phyloP scores from a whole-genome alignment of 768 basidiomycete species.

The Mycena floridula region DNA sequence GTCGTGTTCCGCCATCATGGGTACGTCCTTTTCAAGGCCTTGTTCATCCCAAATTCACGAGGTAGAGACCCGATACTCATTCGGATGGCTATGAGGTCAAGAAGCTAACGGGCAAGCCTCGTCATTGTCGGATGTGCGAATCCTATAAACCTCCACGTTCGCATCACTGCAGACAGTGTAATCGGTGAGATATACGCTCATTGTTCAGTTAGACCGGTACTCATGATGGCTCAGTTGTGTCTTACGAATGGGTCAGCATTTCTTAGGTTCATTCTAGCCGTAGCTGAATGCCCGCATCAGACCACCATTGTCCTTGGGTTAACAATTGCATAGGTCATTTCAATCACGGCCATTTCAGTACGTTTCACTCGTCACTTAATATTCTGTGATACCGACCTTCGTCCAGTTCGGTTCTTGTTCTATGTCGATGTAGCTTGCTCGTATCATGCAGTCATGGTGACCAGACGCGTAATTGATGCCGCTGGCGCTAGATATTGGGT shows the following conservation, averaged over 20 bases:
- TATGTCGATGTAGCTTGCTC: conserved; percentile 86
- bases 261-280: neutral
- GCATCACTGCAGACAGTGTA: conserved; percentile 91
- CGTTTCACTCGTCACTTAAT: too few species aligned
- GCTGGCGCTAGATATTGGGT: conserved; percentile 48
- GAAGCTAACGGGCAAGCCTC: conserved; percentile 72
- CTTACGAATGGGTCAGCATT: conserved; percentile 75
- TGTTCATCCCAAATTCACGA: neutral
- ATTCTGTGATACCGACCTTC: too few species aligned
- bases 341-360: conserved; percentile 85
- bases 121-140: conserved; percentile 84
- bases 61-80: conserved; percentile 69
- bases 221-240: conserved; percentile 73
- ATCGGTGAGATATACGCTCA: too few species aligned
- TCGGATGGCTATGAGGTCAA: conserved; percentile 85
- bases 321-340: conserved; percentile 92
- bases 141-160: conserved; percentile 83
- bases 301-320: conserved; percentile 91
- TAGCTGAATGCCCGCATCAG: conserved; percentile 35
- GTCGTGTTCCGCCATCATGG: conserved; percentile 74
- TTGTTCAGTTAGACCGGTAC: too few species aligned
- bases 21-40: conserved; percentile 31
- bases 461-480: conserved; percentile 49
- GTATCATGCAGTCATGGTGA: conserved; percentile 85
- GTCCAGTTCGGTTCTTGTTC: conserved; percentile 91